Conservation (phyloP, 2,329 filamentous ascomycete genomes). For the Paecilomyces niveus region DNA sequence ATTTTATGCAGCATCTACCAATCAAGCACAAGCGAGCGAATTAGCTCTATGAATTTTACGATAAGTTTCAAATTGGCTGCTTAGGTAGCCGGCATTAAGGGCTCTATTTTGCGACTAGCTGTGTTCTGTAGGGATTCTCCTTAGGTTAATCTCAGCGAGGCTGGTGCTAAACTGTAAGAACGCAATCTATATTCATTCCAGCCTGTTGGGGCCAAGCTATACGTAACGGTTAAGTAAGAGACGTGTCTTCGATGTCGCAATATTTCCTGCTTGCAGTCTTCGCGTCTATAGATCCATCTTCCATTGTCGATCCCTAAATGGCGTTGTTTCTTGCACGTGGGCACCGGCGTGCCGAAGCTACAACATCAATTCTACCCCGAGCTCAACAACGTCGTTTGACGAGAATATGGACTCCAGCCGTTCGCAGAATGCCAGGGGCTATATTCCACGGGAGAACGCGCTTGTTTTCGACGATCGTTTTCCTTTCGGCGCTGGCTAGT, state of each 20-base stretch:
- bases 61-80: neutral
- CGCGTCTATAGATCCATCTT: neutral
- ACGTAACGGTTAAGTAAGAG: neutral
- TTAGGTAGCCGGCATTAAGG: neutral
- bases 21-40: neutral
- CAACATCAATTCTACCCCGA: neutral
- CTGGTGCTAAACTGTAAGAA: neutral
- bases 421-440: neutral
- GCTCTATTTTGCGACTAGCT: neutral
- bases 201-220: neutral
- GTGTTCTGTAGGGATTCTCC: neutral
- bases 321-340: neutral
- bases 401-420: neutral
- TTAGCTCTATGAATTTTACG: neutral
- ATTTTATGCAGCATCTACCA: neutral
- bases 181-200: neutral
- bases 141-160: neutral
- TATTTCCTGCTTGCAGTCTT: neutral
- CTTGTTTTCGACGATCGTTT: neutral
- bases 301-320: neutral
- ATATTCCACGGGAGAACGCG: neutral
- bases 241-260: neutral
- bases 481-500: neutral
- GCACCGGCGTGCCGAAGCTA: neutral
- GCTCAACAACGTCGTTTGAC: neutral